These are phyloP conservation scores for Mortierella sp. DNA, from an alignment of 371 early-diverging fungal genomes.

Conservation along the genomic window DNA sequence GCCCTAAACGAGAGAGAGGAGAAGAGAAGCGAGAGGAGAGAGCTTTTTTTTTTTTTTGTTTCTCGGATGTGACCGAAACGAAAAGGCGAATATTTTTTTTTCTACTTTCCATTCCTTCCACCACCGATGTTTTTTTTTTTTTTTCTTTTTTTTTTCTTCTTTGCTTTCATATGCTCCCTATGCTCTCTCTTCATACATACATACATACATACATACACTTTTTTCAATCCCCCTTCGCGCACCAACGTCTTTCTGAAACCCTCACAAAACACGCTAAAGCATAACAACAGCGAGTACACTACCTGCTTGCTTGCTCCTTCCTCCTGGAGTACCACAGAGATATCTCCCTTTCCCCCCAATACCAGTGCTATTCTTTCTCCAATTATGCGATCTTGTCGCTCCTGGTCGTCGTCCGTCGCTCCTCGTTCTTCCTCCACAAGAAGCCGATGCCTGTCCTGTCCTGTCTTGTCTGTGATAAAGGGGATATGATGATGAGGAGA, in stretches of 20 bases:
- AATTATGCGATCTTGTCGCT: background rate
- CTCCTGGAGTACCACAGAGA: background rate
- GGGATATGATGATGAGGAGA: background rate
- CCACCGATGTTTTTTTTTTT: background rate
- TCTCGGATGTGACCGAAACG: constrained; percentile 8
- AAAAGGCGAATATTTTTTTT: background rate
- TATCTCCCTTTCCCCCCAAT: background rate
- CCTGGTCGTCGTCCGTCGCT: background rate
- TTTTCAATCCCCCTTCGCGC: background rate
- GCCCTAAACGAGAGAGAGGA: background rate
- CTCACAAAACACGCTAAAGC: background rate
- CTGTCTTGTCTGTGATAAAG: background rate
- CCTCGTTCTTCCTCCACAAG: background rate
- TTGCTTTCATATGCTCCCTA: background rate
- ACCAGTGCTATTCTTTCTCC: background rate
- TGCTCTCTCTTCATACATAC: too few relatives aligned
- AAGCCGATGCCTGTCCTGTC: background rate
- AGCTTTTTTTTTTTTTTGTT: too few relatives aligned
- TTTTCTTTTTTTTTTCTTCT: background rate
- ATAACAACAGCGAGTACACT: background rate
- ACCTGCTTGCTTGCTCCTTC: background rate
- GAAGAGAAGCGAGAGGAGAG: background rate
- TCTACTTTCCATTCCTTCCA: background rate
- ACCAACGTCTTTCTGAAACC: constrained; percentile 1
- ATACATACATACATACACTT: background rate